A percentile compares a stretch with the other conserved stretches of the same genome.
phyloP scores from a whole-genome alignment of 805 yeast species.

The Saccharomyces jurei region DNA sequence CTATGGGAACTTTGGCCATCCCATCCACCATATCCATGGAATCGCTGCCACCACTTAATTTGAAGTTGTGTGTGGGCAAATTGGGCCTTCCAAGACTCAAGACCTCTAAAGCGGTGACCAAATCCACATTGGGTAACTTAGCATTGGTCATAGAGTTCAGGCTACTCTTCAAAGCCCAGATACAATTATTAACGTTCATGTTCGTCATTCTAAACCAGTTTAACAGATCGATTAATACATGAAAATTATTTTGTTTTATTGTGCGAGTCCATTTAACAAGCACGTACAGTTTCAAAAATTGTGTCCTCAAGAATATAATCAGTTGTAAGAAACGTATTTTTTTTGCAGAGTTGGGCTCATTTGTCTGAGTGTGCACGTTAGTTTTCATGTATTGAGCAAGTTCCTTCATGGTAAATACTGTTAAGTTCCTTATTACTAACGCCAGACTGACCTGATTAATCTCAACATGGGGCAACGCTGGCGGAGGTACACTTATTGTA shows the following conservation, averaged over 20 bases:
- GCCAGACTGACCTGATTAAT: constrained; percentile 29
- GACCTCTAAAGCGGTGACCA: constrained; percentile 81
- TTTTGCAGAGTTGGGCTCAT: constrained; percentile 35
- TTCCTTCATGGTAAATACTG: constrained; percentile 28
- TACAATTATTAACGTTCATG: constrained; percentile 52
- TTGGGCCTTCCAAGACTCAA: constrained; percentile 70
- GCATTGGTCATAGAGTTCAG: constrained; percentile 64
- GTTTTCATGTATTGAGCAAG: constrained; percentile 30
- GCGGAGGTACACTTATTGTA: constrained; percentile 7
- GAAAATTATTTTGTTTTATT: constrained; percentile 56
- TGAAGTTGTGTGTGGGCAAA: constrained; percentile 54
- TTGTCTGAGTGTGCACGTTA: constrained; percentile 16
- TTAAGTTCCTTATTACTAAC: constrained; percentile 25
- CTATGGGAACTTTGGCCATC: constrained; percentile 37
- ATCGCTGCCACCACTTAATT: constrained; percentile 29
- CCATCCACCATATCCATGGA: constrained; percentile 4
- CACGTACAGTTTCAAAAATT: constrained; percentile 77
- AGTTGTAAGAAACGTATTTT: constrained; percentile 63
- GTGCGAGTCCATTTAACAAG: constrained; percentile 78
- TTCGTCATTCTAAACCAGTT: constrained; percentile 83
- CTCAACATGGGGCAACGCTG: constrained; percentile 30
- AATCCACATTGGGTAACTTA: constrained; percentile 84
- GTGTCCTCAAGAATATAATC: constrained; percentile 68
- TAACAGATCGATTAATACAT: constrained; percentile 72
- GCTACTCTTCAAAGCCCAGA: constrained; percentile 61